A percentile compares a stretch with the other conserved stretches of the same genome.
Conservation (phyloP, 768 basidiomycete genomes). For the Candolleomyces eurysporus region DNA sequence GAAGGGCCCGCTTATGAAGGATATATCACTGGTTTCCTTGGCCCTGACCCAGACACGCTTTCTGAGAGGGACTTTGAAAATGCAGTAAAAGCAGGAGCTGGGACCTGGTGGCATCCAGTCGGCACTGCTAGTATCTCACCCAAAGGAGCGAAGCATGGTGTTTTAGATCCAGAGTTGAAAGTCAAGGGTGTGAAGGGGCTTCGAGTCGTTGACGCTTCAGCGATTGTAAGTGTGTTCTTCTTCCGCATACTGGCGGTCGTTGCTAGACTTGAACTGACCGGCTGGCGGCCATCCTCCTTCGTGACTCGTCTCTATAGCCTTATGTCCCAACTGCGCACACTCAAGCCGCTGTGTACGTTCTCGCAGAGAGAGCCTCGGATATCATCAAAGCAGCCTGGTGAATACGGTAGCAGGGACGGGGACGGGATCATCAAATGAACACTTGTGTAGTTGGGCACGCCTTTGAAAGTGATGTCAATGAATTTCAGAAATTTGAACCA, state of each 20-base stretch:
- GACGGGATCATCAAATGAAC: too few relatives aligned
- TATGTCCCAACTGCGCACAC: too few relatives aligned
- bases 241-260: too few relatives aligned
- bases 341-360: neutral
- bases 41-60: neutral
- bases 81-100: neutral
- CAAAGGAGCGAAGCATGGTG: slow-evolving; percentile 19
- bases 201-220: slow-evolving; percentile 34
- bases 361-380: slow-evolving; percentile 6
- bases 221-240: slow-evolving; percentile 18
- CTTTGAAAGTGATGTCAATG: too few relatives aligned
- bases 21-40: neutral
- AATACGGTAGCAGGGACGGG: neutral
- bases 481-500: too few relatives aligned
- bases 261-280: neutral
- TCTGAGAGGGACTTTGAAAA: neutral
- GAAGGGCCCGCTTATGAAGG: neutral
- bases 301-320: neutral
- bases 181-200: slow-evolving; percentile 29
- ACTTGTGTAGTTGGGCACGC: too few relatives aligned
- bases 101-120: slow-evolving; percentile 19
- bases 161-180: slow-evolving; percentile 28
- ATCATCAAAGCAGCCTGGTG: slow-evolving; percentile 1
- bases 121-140: slow-evolving; percentile 27
- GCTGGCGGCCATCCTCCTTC: neutral